A percentile compares a stretch with the other conserved stretches of the same genome.
Conservation (phyloP, 441 rosid genomes). For the Jatropha multifida region DNA sequence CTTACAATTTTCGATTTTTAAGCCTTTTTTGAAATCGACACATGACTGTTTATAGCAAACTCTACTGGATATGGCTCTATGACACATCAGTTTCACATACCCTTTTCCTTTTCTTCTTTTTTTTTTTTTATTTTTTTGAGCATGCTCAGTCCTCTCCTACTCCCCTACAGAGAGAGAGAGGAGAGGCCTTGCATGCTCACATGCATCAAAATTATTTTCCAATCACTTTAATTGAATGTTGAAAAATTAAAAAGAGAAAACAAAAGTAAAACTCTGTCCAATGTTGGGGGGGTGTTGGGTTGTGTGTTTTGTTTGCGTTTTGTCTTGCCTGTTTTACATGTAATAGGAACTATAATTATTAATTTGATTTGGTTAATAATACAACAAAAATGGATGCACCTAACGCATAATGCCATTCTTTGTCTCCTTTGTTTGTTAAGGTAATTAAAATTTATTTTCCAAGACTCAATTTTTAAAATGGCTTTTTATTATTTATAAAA, state of each 20-base stretch:
- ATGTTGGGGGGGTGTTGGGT: conserved; percentile 25
- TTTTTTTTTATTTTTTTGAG: no score
- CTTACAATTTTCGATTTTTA: conserved; percentile 6
- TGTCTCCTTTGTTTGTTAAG: conserved; percentile 17
- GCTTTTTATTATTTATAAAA: conserved; percentile 19
- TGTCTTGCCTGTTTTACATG: conserved; percentile 22
- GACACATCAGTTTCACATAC: conserved; percentile 9
- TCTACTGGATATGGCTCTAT: neutral
- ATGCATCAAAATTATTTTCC: conserved; percentile 11
- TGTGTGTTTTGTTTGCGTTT: conserved; percentile 14
- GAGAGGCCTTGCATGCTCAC: neutral
- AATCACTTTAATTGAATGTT: neutral
- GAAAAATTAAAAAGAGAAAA: neutral
- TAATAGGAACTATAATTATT: conserved; percentile 15
- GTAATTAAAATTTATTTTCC: neutral
- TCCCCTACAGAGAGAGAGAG: neutral
- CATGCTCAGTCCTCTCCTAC: neutral
- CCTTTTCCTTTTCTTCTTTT: neutral
- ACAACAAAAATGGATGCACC: conserved; percentile 32
- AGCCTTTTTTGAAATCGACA: conserved; percentile 32
- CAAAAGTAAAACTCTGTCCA: conserved; percentile 29
- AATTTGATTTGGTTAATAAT: conserved; percentile 24
- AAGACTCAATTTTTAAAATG: neutral
- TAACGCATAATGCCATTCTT: conserved; percentile 20
- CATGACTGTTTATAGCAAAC: conserved; percentile 20